A percentile compares a stretch with the other conserved stretches of the same genome.
Evolutionary conservation across 1,284 basidiomycete genomes (phyloP).

Genomic region (Malassezia arunalokei): DNA sequence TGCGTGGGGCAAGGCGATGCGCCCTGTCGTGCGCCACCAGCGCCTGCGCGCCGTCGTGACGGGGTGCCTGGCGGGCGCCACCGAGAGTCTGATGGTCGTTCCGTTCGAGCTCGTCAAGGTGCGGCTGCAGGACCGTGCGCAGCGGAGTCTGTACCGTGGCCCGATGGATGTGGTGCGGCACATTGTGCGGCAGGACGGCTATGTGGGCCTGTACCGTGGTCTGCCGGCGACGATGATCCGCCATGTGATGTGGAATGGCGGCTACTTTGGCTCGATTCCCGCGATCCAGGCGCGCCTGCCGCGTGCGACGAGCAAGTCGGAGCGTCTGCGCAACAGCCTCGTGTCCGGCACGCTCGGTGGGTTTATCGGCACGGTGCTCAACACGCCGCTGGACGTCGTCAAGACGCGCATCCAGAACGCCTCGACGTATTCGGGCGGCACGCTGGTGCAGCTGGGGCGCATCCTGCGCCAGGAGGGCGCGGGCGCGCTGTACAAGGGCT

Average conservation of each 20-base stretch:
- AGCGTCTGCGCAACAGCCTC: constrained; percentile 77
- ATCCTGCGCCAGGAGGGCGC: constrained; percentile 83
- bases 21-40: constrained; percentile 58
- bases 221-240: constrained; percentile 22
- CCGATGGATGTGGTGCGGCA: constrained; percentile 69
- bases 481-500: constrained; percentile 85
- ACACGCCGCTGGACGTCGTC: constrained; percentile 78
- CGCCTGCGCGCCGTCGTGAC: constrained; percentile 74
- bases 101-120: constrained; percentile 98
- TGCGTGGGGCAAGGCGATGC: constrained; percentile 60
- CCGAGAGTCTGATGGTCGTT: constrained; percentile 70
- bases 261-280: constrained; percentile 58
- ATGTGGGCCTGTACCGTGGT: constrained; percentile 61
- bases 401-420: constrained; percentile 87
- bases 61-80: constrained; percentile 85
- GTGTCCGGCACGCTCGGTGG: constrained; percentile 79
- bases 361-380: constrained; percentile 64
- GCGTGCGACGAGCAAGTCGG: constrained; percentile 57
- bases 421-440: constrained; percentile 53
- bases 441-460: constrained; percentile 56
- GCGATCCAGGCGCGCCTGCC: constrained; percentile 67
- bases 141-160: constrained; percentile 52
- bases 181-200: constrained; percentile 62
- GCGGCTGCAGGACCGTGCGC: constrained; percentile 55
- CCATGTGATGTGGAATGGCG: constrained; percentile 54